Conservation (phyloP, 2,329 filamentous ascomycete species). For the Zymoseptoria passerinii region DNA sequence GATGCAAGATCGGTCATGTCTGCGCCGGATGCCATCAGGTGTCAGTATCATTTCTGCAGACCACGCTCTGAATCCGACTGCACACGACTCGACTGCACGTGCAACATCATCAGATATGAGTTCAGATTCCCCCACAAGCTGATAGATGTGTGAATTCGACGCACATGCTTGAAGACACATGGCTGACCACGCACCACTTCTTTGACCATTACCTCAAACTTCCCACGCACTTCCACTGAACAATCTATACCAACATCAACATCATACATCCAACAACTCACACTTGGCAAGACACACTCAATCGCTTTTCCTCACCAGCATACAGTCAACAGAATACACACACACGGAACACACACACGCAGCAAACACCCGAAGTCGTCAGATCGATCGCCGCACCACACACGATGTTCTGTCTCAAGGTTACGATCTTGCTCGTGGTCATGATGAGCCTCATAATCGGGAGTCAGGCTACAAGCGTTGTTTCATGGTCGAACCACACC, state of each 20-base stretch:
- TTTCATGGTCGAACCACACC: neutral
- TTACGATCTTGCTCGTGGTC: neutral
- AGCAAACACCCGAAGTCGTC: neutral
- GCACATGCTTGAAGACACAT: neutral
- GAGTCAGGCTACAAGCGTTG: neutral
- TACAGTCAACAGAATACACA: neutral
- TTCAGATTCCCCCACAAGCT: neutral
- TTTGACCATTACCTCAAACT: neutral
- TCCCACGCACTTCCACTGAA: neutral
- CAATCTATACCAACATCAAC: neutral
- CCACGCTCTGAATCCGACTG: neutral
- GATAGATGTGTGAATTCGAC: neutral
- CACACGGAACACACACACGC: neutral
- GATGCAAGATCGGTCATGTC: neutral
- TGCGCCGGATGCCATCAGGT: neutral
- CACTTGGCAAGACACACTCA: neutral
- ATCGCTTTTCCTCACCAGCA: neutral
- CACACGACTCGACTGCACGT: neutral
- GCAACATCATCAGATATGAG: neutral
- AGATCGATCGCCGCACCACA: neutral
- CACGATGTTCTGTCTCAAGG: neutral
- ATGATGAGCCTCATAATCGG: neutral
- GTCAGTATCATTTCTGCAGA: neutral
- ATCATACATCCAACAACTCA: neutral
- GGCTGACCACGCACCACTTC: neutral